Base-by-base conservation (phyloP, 1,284 basidiomycete genomes). In the Tremellales sp. region DNA sequence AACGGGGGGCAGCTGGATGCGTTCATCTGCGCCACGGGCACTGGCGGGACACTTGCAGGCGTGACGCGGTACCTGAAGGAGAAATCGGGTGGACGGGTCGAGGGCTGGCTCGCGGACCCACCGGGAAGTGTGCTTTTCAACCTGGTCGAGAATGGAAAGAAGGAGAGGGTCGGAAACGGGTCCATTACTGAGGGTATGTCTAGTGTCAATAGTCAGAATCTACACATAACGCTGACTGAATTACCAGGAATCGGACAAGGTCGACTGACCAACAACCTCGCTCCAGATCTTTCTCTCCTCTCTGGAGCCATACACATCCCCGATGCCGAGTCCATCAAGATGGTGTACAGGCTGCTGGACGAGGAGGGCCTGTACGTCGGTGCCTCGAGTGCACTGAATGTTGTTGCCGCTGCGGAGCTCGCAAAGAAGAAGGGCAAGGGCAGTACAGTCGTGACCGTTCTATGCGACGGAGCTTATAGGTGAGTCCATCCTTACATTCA, bases 51-150 rank as follows among this genome's bases (percentile, higher is more conserved):
- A 1, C 77, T 98, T 16, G 93, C 94, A 1, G 94, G 94, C 27
- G 81, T 83, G 4, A 91, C 92, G 2, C 82, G 81, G 60, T 90
- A 80, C 68, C 72, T 98, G 64, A 87, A 87, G 72, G 89, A 97
- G 71, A 84, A 82, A 74, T 87, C 84, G 56, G 74, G 71, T 0
- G 91, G 91, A 14, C 81, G 80, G 71, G 83, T 87, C 26, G 87
- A 97, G 74, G 79, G 88, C 50, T 97, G 88, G 88, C 77, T 98
- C 32, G 94, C 94, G 19, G 94, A 98, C 66, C 94, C 94, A 10
- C 95, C 94, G 1, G 94, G 94, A 40, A 91, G 87, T 64, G 91
- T 97, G 40, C 74, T 99, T 53, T 83, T 90, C 60, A 83, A 86
- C 66, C 91, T 92, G 66, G 74, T 98, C 42, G 81, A 80, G 45